These are phyloP conservation scores for Cymbopogon citratus DNA, from an alignment of 176 grass and related monocot genomes.

Conservation along the genomic window DNA sequence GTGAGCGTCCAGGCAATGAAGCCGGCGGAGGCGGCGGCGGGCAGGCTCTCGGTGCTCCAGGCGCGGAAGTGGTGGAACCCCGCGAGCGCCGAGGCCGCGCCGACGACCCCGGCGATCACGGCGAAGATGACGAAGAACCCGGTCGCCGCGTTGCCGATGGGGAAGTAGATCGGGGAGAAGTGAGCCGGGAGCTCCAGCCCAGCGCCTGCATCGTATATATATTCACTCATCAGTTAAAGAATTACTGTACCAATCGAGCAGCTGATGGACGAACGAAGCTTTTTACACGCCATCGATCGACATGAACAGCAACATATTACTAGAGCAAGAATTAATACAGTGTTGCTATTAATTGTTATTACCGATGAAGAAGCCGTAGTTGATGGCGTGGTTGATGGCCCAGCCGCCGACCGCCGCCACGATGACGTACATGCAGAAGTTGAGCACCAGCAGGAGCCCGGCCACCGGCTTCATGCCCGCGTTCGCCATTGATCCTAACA, in stretches of 20 bases:
- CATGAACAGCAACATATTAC: background rate
- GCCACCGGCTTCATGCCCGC: conserved; percentile 50
- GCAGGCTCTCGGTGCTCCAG: conserved; percentile 60
- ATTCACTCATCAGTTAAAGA: background rate
- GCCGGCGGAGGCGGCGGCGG: conserved; percentile 64
- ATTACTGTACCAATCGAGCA: background rate
- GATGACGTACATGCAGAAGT: conserved; percentile 92
- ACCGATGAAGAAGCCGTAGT: conserved; percentile 72
- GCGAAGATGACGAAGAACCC: conserved; percentile 90
- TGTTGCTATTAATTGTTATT: background rate
- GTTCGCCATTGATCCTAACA: conserved; percentile 40
- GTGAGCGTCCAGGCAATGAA: conserved; percentile 78
- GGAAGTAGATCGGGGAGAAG: conserved; percentile 87
- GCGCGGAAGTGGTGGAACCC: conserved; percentile 52
- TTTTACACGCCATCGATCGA: too few species aligned
- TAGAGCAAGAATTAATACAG: too few species aligned
- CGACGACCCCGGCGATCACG: conserved; percentile 78
- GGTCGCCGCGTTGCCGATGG: conserved; percentile 85
- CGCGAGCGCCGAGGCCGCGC: conserved; percentile 64
- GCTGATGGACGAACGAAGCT: background rate
- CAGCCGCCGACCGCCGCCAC: conserved; percentile 76
- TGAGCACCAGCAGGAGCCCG: conserved; percentile 65
- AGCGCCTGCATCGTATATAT: conserved; percentile 14
- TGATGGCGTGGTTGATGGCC: conserved; percentile 83
- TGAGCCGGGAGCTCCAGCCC: conserved; percentile 60